phyloP scores from a whole-genome alignment of 2,329 filamentous ascomycete species.

The Talaromyces sp. region DNA sequence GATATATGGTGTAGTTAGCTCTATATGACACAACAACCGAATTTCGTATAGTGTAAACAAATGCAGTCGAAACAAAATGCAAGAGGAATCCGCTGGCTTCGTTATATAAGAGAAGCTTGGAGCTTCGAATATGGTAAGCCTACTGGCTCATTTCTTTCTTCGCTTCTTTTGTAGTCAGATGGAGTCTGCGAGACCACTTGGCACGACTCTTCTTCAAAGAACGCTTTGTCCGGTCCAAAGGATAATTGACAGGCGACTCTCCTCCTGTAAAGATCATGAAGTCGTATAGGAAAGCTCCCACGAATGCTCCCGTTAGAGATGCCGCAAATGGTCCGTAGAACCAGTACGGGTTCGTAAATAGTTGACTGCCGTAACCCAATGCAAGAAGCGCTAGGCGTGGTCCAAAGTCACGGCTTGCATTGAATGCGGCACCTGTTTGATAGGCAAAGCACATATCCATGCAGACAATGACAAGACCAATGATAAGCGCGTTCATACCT shows the following conservation, averaged over 20 bases:
- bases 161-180: constrained; percentile 16
- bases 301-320: constrained; percentile 35
- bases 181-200: constrained; percentile 28
- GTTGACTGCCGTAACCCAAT: constrained; percentile 40
- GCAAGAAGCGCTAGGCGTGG: constrained; percentile 44
- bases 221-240: constrained; percentile 39
- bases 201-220: constrained; percentile 42
- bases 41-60: background rate
- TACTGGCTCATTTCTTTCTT: background rate
- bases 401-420: constrained; percentile 48
- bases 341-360: constrained; percentile 44
- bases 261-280: constrained; percentile 48
- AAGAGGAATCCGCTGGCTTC: no score
- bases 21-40: background rate
- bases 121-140: background rate
- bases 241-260: constrained; percentile 50
- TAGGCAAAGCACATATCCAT: constrained; percentile 38
- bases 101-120: no score
- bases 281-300: constrained; percentile 49
- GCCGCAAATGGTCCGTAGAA: constrained; percentile 44
- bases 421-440: constrained; percentile 47
- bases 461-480: constrained; percentile 40
- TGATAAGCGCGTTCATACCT: constrained; percentile 49
- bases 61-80: background rate
- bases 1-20: background rate